A percentile compares a stretch with the other conserved stretches of the same genome.
phyloP scores from a whole-genome alignment of 805 yeast genomes.

The Ogataea neopini region DNA sequence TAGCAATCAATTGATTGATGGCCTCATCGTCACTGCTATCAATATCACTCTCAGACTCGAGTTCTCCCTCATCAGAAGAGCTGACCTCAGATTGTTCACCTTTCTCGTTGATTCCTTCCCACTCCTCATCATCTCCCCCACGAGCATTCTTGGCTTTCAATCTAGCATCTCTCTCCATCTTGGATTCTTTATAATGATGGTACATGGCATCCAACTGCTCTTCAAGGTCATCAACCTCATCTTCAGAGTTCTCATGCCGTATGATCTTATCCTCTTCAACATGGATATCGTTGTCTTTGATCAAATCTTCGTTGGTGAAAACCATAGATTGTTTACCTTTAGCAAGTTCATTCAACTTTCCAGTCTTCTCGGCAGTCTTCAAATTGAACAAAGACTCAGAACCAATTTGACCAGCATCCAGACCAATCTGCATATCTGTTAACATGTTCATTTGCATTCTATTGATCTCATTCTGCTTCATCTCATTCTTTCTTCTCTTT shows the following conservation, averaged over 20 bases:
- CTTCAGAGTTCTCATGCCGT: constrained; percentile 41
- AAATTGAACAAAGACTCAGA: constrained; percentile 79
- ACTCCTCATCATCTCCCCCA: constrained; percentile 75
- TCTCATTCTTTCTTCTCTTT: constrained; percentile 77
- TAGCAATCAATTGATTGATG: constrained; percentile 58
- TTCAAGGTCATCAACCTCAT: constrained; percentile 70
- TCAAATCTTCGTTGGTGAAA: constrained; percentile 55
- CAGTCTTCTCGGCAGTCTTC: constrained; percentile 84
- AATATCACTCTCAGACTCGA: constrained; percentile 41
- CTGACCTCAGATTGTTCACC: constrained; percentile 32
- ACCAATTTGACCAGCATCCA: constrained; percentile 84
- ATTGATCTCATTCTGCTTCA: constrained; percentile 80
- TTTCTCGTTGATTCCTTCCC: constrained; percentile 69
- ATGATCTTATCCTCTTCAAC: constrained; percentile 45
- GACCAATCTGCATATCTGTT: constrained; percentile 89
- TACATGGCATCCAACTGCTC: constrained; percentile 84
- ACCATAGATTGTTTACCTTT: constrained; percentile 73
- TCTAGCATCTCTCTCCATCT: constrained; percentile 68
- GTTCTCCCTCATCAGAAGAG: constrained; percentile 46
- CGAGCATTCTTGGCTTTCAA: constrained; percentile 68
- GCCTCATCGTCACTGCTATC: constrained; percentile 76
- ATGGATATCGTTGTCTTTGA: constrained; percentile 56
- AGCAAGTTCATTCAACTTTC: constrained; percentile 69
- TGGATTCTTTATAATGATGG: constrained; percentile 61
- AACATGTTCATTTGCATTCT: constrained; percentile 97